phyloP scores from a whole-genome alignment of 306 rosid species.

The Trifolium repens region DNA sequence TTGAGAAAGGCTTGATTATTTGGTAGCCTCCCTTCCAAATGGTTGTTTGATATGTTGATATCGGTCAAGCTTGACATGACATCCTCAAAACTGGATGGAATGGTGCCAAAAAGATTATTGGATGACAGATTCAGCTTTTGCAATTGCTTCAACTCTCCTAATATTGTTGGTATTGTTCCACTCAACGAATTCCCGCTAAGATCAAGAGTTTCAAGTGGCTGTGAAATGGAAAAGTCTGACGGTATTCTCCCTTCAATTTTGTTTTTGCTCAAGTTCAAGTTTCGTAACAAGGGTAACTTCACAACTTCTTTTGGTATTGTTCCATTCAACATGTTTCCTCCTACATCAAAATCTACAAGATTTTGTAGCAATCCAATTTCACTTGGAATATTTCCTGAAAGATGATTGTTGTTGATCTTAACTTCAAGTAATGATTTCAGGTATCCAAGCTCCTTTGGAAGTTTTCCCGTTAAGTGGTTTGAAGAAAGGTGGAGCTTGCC shows the following conservation, averaged over 20 bases:
- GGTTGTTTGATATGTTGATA: slow-evolving; percentile 46
- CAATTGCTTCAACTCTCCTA: slow-evolving; percentile 42
- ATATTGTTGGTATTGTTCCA: slow-evolving; percentile 43
- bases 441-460: slow-evolving; percentile 46
- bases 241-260: slow-evolving; percentile 29
- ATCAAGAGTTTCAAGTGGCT: slow-evolving; percentile 46
- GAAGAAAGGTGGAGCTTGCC: slow-evolving; percentile 41
- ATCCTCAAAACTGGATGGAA: slow-evolving; percentile 47
- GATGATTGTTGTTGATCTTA: slow-evolving; percentile 23
- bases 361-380: slow-evolving; percentile 27
- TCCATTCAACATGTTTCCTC: slow-evolving; percentile 37
- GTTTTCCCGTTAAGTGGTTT: slow-evolving; percentile 34
- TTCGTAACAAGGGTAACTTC: neutral
- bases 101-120: slow-evolving; percentile 47
- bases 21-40: slow-evolving; percentile 42
- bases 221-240: neutral
- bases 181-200: slow-evolving; percentile 46
- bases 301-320: slow-evolving; percentile 30
- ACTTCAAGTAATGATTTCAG: slow-evolving; percentile 7
- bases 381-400: slow-evolving; percentile 35
- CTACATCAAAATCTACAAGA: slow-evolving; percentile 14
- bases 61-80: slow-evolving; percentile 44
- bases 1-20: slow-evolving; percentile 32
- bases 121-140: slow-evolving; percentile 48
- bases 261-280: slow-evolving; percentile 40